Evolutionary conservation across 2,329 filamentous ascomycete genomes (phyloP).

Genomic region (Fusarium kyushuense): DNA sequence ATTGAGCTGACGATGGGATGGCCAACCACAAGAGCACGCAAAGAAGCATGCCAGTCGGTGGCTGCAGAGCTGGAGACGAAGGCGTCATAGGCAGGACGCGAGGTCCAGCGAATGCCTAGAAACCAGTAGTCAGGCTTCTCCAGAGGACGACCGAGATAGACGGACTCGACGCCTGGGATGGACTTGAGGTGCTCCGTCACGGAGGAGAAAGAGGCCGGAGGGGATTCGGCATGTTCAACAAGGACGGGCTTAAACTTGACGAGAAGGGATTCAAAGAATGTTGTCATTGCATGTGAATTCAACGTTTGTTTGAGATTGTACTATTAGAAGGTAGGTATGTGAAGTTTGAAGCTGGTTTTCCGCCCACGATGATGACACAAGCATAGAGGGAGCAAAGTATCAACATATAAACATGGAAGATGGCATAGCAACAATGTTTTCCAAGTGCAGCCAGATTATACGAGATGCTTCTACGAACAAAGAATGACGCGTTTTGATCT

Average conservation of each 20-base stretch:
- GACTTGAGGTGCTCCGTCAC: slow-evolving; percentile 49
- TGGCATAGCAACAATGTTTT: slow-evolving; percentile 5
- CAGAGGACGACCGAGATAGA: slow-evolving; percentile 53
- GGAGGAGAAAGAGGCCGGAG: slow-evolving; percentile 46
- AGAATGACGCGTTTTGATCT: slow-evolving; percentile 19
- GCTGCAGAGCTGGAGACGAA: slow-evolving; percentile 58
- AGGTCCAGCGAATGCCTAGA: slow-evolving; percentile 53
- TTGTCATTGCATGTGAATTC: slow-evolving; percentile 41
- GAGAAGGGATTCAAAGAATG: slow-evolving; percentile 49
- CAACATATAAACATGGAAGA: slow-evolving; percentile 12
- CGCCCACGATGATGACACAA: not conserved
- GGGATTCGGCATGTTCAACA: slow-evolving; percentile 42
- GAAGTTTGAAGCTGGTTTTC: not conserved
- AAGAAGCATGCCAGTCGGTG: slow-evolving; percentile 56
- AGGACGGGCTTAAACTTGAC: slow-evolving; percentile 51
- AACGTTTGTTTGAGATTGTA: not conserved
- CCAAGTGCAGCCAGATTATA: slow-evolving; percentile 1
- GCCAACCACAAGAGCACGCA: slow-evolving; percentile 50
- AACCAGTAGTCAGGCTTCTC: slow-evolving; percentile 52
- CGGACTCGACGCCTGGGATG: slow-evolving; percentile 49
- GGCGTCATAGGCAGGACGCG: slow-evolving; percentile 50
- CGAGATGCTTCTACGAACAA: slow-evolving; percentile 30
- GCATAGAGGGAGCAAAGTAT: not conserved
- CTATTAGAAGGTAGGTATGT: not conserved
- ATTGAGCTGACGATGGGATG: slow-evolving; percentile 43